Percentiles rank a stretch among this genome's conserved stretches.
Evolutionary conservation across 208 protist genomes (phyloP).

Genomic region (Leishmania guyanensis): DNA sequence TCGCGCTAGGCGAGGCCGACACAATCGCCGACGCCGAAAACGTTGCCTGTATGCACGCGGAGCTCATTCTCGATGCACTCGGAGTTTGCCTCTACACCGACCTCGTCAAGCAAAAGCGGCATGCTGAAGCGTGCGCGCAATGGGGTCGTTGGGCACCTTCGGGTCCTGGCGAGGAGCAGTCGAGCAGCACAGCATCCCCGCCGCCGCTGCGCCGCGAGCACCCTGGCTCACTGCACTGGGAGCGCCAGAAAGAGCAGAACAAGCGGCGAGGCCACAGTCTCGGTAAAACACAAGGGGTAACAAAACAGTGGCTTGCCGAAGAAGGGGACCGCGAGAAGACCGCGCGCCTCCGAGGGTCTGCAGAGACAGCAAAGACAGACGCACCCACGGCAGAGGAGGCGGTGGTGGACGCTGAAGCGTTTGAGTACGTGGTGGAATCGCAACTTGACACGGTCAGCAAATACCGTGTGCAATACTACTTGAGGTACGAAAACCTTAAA

Average conservation of each 20-base stretch:
- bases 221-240: constrained; percentile 67
- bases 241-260: constrained; percentile 38
- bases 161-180: constrained; percentile 10
- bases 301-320: not conserved
- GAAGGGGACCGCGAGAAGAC: not conserved
- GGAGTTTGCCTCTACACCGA: constrained; percentile 82
- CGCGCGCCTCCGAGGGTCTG: not conserved
- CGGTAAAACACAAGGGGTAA: not conserved
- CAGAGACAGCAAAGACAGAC: not conserved
- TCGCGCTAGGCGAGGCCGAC: constrained; percentile 77
- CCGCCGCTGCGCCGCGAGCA: constrained; percentile 77
- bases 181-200: constrained; percentile 59
- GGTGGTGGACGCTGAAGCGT: not conserved
- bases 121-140: constrained; percentile 58
- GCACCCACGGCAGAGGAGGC: not conserved
- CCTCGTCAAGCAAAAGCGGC: constrained; percentile 49
- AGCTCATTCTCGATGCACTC: constrained; percentile 87
- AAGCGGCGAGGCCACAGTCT: constrained; percentile 1
- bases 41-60: constrained; percentile 88
- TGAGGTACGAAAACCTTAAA: constrained; percentile 48
- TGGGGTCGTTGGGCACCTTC: constrained; percentile 69
- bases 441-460: constrained; percentile 71
- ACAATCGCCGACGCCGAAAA: constrained; percentile 62
- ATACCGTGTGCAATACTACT: constrained; percentile 81
- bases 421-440: constrained; percentile 39